Evolutionary conservation across 2,329 filamentous ascomycete species (phyloP).

Genomic region (Fusarium caatingaense): DNA sequence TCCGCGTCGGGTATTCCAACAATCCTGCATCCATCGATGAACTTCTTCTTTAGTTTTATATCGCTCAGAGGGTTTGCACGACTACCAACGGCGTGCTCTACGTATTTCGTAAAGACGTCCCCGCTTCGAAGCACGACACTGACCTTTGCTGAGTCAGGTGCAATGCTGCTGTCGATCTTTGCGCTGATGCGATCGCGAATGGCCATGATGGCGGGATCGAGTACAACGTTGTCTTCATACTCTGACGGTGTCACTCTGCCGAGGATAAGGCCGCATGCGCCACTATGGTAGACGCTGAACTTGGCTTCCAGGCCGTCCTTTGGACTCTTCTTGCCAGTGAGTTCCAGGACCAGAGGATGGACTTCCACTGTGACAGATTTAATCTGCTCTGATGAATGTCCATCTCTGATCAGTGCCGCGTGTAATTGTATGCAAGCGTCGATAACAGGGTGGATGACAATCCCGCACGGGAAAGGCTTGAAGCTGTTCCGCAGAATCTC

Average conservation of each 20-base stretch:
- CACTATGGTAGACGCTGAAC: slow-evolving; percentile 15
- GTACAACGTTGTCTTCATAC: not conserved
- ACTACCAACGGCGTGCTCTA: slow-evolving; percentile 2
- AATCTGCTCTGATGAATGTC: not conserved
- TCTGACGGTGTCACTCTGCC: not conserved
- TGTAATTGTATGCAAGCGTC: slow-evolving; percentile 3
- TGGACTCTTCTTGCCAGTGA: slow-evolving; percentile 1
- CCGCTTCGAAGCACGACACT: rapidly evolving
- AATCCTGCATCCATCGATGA: not conserved
- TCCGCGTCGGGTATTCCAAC: not conserved
- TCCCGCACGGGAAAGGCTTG: not conserved
- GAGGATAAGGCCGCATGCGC: not conserved
- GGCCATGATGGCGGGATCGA: not conserved
- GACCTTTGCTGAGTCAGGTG: not conserved
- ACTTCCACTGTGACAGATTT: not conserved
- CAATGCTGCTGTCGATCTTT: not conserved
- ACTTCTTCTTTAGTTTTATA: not conserved
- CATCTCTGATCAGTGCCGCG: not conserved
- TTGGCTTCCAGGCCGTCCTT: slow-evolving; percentile 1
- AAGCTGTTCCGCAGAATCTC: slow-evolving; percentile 8
- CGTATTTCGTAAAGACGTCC: rapidly evolving
- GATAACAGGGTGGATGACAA: not conserved
- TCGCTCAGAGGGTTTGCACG: not conserved
- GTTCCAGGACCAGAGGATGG: not conserved
- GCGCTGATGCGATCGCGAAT: not conserved